A percentile compares a stretch with the other conserved stretches of the same genome.
phyloP scores from a whole-genome alignment of 2,329 filamentous ascomycete genomes.

The Sporothrix pallida region DNA sequence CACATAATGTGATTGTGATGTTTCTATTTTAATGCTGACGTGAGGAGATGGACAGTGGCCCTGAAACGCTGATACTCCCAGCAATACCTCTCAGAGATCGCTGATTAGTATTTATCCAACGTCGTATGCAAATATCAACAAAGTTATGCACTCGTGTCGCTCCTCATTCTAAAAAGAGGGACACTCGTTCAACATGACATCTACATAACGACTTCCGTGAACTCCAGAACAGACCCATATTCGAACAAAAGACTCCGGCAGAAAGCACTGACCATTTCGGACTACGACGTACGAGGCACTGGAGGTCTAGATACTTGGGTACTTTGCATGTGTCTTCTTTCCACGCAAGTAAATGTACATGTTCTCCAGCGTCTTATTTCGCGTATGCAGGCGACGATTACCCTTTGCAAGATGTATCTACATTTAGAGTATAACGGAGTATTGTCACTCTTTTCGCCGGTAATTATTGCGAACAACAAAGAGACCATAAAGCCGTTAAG shows the following conservation, averaged over 20 bases:
- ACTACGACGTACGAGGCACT: background rate
- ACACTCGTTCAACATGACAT: background rate
- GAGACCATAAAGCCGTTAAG: background rate
- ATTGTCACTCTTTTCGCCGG: slow-evolving; percentile 6
- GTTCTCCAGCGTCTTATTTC: background rate
- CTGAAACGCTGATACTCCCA: background rate
- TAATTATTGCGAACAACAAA: background rate
- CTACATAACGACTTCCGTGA: background rate
- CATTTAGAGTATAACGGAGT: background rate
- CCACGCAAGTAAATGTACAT: background rate
- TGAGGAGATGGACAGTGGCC: background rate
- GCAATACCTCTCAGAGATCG: background rate
- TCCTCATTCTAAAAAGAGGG: slow-evolving; percentile 13
- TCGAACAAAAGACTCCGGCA: background rate
- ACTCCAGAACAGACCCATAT: background rate
- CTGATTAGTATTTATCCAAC: background rate
- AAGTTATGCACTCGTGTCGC: background rate
- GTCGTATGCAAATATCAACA: slow-evolving; percentile 6
- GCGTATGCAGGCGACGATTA: background rate
- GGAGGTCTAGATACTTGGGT: too few species aligned
- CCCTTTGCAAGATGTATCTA: background rate
- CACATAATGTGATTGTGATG: too few species aligned
- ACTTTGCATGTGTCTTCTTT: slow-evolving; percentile 7
- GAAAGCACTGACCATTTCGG: background rate
- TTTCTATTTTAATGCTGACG: slow-evolving; percentile 1